Evolutionary conservation across 176 grass and related monocot genomes (phyloP).

Genomic region (Metroxylon sagu): DNA sequence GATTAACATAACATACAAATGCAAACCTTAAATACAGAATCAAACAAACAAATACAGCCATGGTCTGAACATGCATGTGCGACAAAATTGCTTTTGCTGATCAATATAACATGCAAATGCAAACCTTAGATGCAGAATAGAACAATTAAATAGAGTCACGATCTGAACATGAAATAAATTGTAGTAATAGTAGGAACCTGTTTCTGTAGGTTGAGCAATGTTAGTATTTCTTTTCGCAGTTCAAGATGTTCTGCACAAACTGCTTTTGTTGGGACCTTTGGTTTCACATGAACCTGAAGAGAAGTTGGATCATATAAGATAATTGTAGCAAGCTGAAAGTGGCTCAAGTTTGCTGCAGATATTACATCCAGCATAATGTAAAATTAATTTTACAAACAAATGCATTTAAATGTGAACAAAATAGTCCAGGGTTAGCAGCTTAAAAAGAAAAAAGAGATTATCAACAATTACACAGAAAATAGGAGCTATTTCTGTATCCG

Average conservation of each 20-base stretch:
- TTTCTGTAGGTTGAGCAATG: conserved; percentile 94
- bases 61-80: too few species aligned
- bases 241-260: conserved; percentile 96
- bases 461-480: too few species aligned
- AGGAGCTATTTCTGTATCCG: too few species aligned
- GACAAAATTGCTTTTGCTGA: too few species aligned
- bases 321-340: too few species aligned
- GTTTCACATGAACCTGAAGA: conserved; percentile 89
- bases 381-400: background rate
- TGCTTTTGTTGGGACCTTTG: conserved; percentile 94
- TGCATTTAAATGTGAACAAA: background rate
- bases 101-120: background rate
- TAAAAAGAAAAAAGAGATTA: too few species aligned
- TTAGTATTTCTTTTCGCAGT: conserved; percentile 92
- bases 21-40: too few species aligned
- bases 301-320: background rate
- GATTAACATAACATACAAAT: too few species aligned
- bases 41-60: too few species aligned
- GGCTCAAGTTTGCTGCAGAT: too few species aligned
- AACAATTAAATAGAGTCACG: too few species aligned
- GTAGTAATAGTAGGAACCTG: conserved; percentile 41
- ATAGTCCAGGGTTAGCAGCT: background rate
- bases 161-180: background rate
- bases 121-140: background rate
- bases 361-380: too few species aligned